Evolutionary conservation across 2,329 filamentous ascomycete species (phyloP).

Genomic region (Periconia sp.): DNA sequence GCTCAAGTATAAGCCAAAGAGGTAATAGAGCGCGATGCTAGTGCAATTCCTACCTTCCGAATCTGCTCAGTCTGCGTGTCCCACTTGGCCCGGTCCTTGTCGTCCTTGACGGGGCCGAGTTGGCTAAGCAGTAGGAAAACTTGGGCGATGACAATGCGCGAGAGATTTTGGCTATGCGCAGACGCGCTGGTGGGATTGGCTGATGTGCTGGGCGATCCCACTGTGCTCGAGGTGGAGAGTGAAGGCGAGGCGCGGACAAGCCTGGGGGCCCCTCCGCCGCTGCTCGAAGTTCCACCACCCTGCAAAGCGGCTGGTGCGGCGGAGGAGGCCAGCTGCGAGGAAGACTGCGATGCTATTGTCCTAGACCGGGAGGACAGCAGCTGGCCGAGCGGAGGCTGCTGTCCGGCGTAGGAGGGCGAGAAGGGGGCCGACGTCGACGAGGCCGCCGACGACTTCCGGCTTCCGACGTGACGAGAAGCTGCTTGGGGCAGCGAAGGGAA

Average conservation of each 20-base stretch:
- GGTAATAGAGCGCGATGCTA: background rate
- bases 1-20: conserved; percentile 9
- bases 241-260: conserved; percentile 66
- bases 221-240: conserved; percentile 61
- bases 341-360: conserved; percentile 60
- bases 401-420: conserved; percentile 60
- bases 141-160: conserved; percentile 94
- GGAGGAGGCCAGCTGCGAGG: conserved; percentile 62
- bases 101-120: conserved; percentile 80
- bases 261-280: conserved; percentile 63
- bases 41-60: conserved; percentile 70
- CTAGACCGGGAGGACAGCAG: conserved; percentile 64
- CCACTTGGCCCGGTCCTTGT: conserved; percentile 90
- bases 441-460: conserved; percentile 60
- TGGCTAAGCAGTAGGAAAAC: conserved; percentile 87
- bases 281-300: conserved; percentile 58
- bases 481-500: conserved; percentile 60
- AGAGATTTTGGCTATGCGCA: conserved; percentile 61
- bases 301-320: conserved; percentile 57
- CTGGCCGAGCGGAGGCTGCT: conserved; percentile 59
- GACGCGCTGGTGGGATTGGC: conserved; percentile 53
- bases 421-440: conserved; percentile 63
- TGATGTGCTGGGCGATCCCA: conserved; percentile 59
- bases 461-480: conserved; percentile 56
- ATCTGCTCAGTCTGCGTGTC: conserved; percentile 90